phyloP scores from a whole-genome alignment of 306 rosid genomes.

The Quercus suber region DNA sequence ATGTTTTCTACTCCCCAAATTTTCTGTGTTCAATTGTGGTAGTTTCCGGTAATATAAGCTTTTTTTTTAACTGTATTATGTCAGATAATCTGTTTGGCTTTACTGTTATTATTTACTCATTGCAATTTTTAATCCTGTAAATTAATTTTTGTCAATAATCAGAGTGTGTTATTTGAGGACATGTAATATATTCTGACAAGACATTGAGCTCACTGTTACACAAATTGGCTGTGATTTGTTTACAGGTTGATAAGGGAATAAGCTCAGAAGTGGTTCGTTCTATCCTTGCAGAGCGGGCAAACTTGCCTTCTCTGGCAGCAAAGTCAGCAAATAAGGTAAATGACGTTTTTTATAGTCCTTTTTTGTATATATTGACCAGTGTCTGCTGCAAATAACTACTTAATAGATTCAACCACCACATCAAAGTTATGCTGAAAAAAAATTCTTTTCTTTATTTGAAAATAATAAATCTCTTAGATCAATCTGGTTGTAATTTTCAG shows the following conservation, averaged over 20 bases:
- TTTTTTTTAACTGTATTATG: not conserved
- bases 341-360: not conserved
- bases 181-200: not conserved
- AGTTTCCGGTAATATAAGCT: not conserved
- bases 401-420: not conserved
- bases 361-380: not conserved
- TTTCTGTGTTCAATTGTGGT: not conserved
- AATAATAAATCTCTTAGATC: not conserved
- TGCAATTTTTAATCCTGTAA: no score
- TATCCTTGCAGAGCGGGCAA: slow-evolving; percentile 72
- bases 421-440: not conserved
- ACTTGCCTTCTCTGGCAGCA: slow-evolving; percentile 72
- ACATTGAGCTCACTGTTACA: not conserved
- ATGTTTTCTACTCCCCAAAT: not conserved
- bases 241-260: slow-evolving; percentile 83
- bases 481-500: not conserved
- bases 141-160: not conserved
- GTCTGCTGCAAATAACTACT: not conserved
- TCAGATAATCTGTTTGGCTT: not conserved
- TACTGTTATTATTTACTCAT: no score
- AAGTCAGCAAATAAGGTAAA: slow-evolving; percentile 76
- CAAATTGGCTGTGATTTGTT: slow-evolving; percentile 4
- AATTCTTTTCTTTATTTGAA: not conserved
- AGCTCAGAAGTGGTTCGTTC: slow-evolving; percentile 81
- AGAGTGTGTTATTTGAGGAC: not conserved